Conservation (phyloP, 768 basidiomycete species). For the Paxillus ammoniavirescens region DNA sequence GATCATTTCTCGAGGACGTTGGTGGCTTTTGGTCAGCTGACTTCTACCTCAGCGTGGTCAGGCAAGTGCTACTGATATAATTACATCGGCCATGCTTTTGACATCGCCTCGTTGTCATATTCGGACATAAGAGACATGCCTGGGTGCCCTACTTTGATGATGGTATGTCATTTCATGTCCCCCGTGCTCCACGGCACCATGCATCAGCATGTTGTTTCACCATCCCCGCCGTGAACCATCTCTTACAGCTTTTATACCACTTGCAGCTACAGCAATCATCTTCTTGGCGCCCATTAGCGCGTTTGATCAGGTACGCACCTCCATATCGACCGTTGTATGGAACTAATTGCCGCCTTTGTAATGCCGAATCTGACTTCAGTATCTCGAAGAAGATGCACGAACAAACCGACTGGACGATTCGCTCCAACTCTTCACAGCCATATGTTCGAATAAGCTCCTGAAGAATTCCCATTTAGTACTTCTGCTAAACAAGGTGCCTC, state of each 20-base stretch:
- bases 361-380: conserved; percentile 40
- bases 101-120: conserved; percentile 12
- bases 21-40: conserved; percentile 4
- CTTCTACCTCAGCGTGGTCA: conserved; percentile 51
- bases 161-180: conserved; percentile 42
- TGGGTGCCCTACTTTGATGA: conserved; percentile 89
- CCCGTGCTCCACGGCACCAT: conserved; percentile 4
- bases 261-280: conserved; percentile 75
- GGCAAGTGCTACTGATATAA: conserved; percentile 36
- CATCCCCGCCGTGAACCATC: conserved; percentile 5
- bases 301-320: conserved; percentile 68
- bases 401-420: conserved; percentile 84
- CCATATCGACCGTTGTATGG: not conserved
- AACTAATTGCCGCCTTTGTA: conserved; percentile 6
- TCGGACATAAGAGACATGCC: conserved; percentile 56
- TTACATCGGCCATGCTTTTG: conserved; percentile 8
- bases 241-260: conserved; percentile 5
- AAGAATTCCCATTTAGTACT: conserved; percentile 71
- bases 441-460: conserved; percentile 75
- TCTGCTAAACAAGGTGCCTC: conserved; percentile 71
- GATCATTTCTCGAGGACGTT: not conserved
- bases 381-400: conserved; percentile 77
- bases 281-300: conserved; percentile 86
- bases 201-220: conserved; percentile 16
- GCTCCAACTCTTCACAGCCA: conserved; percentile 69